Evolutionary conservation across 805 yeast species (phyloP), one percentile per base, ranked within the genome.

Genomic region (Metschnikowia peoriensis): DNA sequence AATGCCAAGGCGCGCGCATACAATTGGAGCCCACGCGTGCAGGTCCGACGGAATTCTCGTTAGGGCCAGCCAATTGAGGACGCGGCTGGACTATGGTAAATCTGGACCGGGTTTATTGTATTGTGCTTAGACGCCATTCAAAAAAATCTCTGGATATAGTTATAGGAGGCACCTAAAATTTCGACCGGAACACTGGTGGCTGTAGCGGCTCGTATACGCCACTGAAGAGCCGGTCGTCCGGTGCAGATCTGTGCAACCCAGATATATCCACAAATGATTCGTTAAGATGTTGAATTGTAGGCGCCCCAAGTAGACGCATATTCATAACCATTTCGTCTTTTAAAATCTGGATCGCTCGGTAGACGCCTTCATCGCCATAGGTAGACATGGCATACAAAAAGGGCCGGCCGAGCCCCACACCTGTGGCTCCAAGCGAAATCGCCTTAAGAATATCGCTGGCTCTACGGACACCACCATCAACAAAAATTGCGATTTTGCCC

Each of bases 361-460:
- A 65, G 8, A 86, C 91, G 34, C 96, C 96, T 7, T 74, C 83
- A 59, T 82, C 89, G 10, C 96, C 96, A 57, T 88, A 89, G 1
- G 89, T 77, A n/a, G 88, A 78, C 83, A 86, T 82, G 38, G 91
- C 90, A 63, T 85, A 88, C 35, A 87, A 65, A 66, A 88, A 84
- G 1, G 92, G 89, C 51, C 93, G 75, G 6, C 94, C 92, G 39
- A 88, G 67, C 0, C 94, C 94, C 3, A 81, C 84, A 3, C 88
- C 89, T 53, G 78, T 82, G 29, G 93, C 94, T 9, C 94, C 96
- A 4, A 88, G 72, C 52, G 89, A 83, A 12, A 88, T 66, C 0
- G 94, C 93, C 62, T 88, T 88, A 46, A 88, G 60, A n/a, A 88
- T 70, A 63, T 88, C 96, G 4, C 90, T 80, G 10, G 88, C 94